Evolutionary conservation across 148 eudicot species (phyloP).

Genomic region (Heliosperma pusillum): DNA sequence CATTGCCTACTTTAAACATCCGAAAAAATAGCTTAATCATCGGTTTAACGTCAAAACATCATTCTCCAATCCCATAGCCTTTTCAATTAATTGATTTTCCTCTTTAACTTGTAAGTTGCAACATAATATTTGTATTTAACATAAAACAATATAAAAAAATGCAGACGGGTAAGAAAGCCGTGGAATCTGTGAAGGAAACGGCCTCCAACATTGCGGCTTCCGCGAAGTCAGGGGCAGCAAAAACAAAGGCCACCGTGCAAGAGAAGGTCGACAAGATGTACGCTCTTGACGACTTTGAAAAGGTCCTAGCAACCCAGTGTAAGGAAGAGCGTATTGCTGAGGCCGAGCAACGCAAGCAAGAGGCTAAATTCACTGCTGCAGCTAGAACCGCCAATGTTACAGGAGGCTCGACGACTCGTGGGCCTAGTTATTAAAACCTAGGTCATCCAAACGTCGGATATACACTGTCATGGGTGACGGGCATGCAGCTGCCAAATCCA

Average conservation of each 20-base stretch:
- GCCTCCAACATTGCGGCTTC: constrained; percentile 55
- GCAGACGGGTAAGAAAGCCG: constrained; percentile 53
- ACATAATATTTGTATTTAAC: not conserved
- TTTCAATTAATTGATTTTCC: not conserved
- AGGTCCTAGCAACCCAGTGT: constrained; percentile 43
- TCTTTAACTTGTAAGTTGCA: not conserved
- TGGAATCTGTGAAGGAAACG: constrained; percentile 53
- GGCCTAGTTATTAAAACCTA: no score
- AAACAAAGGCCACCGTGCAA: constrained; percentile 50
- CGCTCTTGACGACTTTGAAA: constrained; percentile 39
- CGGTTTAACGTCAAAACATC: not conserved
- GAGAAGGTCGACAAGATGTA: constrained; percentile 46
- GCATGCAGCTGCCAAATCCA: no score
- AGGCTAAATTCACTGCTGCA: constrained; percentile 16
- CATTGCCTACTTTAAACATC: not conserved
- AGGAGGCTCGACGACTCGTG: not conserved
- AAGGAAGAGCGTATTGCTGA: constrained; percentile 43
- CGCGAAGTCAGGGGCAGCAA: constrained; percentile 56
- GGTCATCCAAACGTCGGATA: no score
- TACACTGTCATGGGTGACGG: no score
- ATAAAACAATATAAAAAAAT: constrained; percentile 21
- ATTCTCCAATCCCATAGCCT: not conserved
- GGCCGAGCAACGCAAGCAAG: constrained; percentile 54
- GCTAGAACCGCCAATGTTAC: not conserved
- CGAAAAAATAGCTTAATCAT: not conserved